Conservation (phyloP, 2,329 filamentous ascomycete genomes). For the Fusarium humuli region DNA sequence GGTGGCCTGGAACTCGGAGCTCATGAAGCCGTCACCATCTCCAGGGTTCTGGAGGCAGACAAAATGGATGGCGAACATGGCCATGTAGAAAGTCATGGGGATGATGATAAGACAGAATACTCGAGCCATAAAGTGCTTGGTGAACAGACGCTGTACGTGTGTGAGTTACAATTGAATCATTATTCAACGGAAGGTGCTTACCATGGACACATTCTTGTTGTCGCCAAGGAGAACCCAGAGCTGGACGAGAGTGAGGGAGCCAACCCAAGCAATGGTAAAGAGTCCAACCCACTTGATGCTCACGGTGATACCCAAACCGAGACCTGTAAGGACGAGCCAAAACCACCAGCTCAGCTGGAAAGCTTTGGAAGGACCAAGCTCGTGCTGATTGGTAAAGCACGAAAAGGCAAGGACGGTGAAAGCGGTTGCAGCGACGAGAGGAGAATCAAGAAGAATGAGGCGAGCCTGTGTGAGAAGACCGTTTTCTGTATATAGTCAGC, state of each 20-base stretch:
- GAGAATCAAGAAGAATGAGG: constrained; percentile 94
- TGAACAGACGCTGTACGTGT: constrained; percentile 73
- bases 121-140: constrained; percentile 94
- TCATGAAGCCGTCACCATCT: constrained; percentile 99
- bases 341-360: constrained; percentile 97
- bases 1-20: constrained; percentile 97
- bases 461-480: constrained; percentile 94
- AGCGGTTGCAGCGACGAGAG: constrained; percentile 91
- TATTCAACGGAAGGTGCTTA: constrained; percentile 52
- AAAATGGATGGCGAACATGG: constrained; percentile 98
- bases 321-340: constrained; percentile 88
- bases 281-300: constrained; percentile 99
- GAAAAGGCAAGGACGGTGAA: constrained; percentile 90
- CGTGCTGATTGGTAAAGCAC: constrained; percentile 96
- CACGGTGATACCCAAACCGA: constrained; percentile 87
- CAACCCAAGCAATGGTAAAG: constrained; percentile 99
- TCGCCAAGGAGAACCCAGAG: constrained; percentile 96
- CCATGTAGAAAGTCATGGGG: constrained; percentile 90
- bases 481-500: constrained; percentile 75
- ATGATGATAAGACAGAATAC: constrained; percentile 92
- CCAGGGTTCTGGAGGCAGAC: constrained; percentile 92
- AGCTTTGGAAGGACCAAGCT: constrained; percentile 87
- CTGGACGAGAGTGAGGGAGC: constrained; percentile 87
- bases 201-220: constrained; percentile 82
- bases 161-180: constrained; percentile 24